Evolutionary conservation across 495 filamentous ascomycete genomes (phyloP), one percentile per base, ranked within the genome.

Genomic region (Lasiosphaeria hispida): DNA sequence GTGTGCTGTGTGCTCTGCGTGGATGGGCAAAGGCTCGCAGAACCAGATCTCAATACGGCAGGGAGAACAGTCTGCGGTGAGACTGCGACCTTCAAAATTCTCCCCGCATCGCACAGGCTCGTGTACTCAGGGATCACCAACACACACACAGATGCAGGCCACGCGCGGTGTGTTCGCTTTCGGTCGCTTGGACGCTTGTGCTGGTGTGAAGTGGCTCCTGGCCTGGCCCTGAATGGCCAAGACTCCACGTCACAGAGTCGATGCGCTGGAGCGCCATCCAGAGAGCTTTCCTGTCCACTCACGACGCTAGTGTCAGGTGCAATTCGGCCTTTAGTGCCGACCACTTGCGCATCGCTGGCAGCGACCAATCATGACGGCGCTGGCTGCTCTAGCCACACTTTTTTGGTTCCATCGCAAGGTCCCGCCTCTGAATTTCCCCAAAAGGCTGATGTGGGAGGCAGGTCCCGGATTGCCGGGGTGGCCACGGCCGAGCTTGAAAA

Each of bases 351-450:
- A 30, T 30, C 23, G 5, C 23, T 30, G 23, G 23, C 23, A 30
- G 23, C 9, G 19, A 11, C 65, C 65, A 68, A 65, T 65, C 57
- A 55, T 23, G 38, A 34, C 23, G 11, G 36, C 48, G 57, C 53
- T 59, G 63, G 58, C 66, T 61, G 58, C 61, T 60, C 53, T 59
- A 66, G 58, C 66, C 64, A 60, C 61, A 63, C 17, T 14, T 61
- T 50, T 48, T 15, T 9, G 23, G 18, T 14, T 41, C 39, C 45
- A 59, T 60, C 62, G 62, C 58, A 53, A 67, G 50, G 43, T 61
- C 55, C 62, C 66, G 59, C 64, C 65, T 60, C 50, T 59, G 54
- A 53, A 41, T 62, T 59, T 55, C 59, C 57, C 17, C 53, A 56
- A 51, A 45, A 23, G 53, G 61, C 36, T 59, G 40, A 49, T 55